Evolutionary conservation across 805 yeast species (phyloP).

Genomic region (Yamadazyma akitaensis): DNA sequence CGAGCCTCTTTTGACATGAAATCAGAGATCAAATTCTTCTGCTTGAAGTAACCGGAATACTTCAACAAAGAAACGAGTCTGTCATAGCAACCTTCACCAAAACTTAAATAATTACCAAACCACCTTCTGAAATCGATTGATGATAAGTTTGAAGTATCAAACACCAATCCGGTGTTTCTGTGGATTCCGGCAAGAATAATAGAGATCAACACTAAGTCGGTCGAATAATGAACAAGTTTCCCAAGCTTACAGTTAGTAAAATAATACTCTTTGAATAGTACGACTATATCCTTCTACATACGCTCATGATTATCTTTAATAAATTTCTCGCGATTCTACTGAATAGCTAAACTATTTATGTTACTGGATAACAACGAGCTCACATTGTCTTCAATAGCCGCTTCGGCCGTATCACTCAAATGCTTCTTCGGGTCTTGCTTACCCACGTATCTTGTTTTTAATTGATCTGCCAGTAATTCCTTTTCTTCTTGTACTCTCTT

Average conservation of each 20-base stretch:
- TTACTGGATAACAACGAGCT: conserved; percentile 84
- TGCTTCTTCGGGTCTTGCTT: conserved; percentile 99
- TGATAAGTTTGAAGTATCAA: conserved; percentile 50
- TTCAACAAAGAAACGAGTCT: conserved; percentile 43
- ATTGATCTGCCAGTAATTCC: conserved; percentile 80
- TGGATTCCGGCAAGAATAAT: conserved; percentile 83
- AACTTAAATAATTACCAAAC: conserved; percentile 49
- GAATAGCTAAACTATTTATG: conserved; percentile 86
- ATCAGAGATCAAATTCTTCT: conserved; percentile 36
- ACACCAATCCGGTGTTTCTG: conserved; percentile 71
- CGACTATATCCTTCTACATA: not conserved
- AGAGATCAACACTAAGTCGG: conserved; percentile 77
- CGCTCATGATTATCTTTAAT: conserved; percentile 1
- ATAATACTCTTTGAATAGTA: not conserved
- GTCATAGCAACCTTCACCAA: conserved; percentile 63
- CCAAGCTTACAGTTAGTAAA: conserved; percentile 46
- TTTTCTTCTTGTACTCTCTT: conserved; percentile 90
- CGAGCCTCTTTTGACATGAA: conserved; percentile 30
- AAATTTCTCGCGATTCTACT: conserved; percentile 32
- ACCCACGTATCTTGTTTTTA: conserved; percentile 95
- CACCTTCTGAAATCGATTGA: conserved; percentile 45
- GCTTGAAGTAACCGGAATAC: conserved; percentile 50
- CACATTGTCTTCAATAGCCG: conserved; percentile 83
- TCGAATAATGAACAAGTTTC: conserved; percentile 62
- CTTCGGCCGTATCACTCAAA: conserved; percentile 82